These are phyloP conservation scores for Ustilago cynodontis DNA, from an alignment of 1,284 basidiomycete genomes.

Conservation along the genomic window DNA sequence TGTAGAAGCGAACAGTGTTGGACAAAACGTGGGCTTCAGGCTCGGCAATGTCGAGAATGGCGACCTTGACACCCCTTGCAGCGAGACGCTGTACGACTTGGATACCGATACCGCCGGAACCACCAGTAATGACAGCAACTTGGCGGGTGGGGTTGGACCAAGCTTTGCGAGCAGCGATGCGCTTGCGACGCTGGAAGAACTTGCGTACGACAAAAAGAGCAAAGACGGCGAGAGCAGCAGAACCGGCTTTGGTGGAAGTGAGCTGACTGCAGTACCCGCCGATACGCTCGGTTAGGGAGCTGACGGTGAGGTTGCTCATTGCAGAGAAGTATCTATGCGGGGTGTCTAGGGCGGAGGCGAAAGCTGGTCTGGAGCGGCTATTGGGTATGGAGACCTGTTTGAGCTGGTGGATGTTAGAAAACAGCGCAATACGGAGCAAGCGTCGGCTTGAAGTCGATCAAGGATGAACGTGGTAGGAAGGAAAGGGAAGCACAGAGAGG, in stretches of 20 bases:
- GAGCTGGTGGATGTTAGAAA: not conserved
- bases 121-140: slow-evolving; percentile 68
- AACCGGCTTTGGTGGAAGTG: slow-evolving; percentile 30
- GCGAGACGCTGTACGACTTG: slow-evolving; percentile 55
- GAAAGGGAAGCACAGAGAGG: not conserved
- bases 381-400: too few species aligned
- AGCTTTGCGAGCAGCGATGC: slow-evolving; percentile 37
- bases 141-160: slow-evolving; percentile 60
- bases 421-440: not conserved
- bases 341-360: too few species aligned
- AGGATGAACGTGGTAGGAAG: not conserved
- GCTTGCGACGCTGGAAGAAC: slow-evolving; percentile 24
- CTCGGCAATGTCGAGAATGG: slow-evolving; percentile 63
- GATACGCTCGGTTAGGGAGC: slow-evolving; percentile 27
- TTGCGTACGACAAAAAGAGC: slow-evolving; percentile 31
- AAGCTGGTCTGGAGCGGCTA: too few species aligned
- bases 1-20: slow-evolving; percentile 39
- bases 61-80: slow-evolving; percentile 58
- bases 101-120: slow-evolving; percentile 66
- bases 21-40: slow-evolving; percentile 40
- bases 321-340: not conserved
- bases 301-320: slow-evolving; percentile 35
- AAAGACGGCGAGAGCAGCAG: slow-evolving; percentile 29
- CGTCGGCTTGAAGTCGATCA: not conserved
- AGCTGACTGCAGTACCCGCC: slow-evolving; percentile 31